A percentile compares a stretch with the other conserved stretches of the same genome.
Evolutionary conservation across 1,139 yeast species (phyloP).

Genomic region (Scheffersomyces titani): DNA sequence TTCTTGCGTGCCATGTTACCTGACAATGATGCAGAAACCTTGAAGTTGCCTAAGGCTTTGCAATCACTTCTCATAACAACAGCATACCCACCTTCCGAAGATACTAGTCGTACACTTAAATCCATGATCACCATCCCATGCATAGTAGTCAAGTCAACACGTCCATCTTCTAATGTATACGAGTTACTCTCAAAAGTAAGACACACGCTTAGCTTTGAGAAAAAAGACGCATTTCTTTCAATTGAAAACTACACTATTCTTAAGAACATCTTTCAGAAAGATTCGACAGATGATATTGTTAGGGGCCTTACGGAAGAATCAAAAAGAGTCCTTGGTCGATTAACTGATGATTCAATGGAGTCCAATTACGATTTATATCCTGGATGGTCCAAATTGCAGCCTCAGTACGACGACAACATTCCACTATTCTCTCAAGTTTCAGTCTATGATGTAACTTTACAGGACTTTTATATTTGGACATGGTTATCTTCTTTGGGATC

Average conservation of each 20-base stretch:
- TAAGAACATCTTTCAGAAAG: slow-evolving; percentile 69
- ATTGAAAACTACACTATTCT: slow-evolving; percentile 78
- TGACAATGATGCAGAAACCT: slow-evolving; percentile 55
- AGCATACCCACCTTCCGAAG: slow-evolving; percentile 61
- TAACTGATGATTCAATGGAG: slow-evolving; percentile 47
- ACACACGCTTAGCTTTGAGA: slow-evolving; percentile 67
- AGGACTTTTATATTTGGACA: slow-evolving; percentile 89
- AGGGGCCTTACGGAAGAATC: slow-evolving; percentile 75
- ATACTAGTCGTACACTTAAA: slow-evolving; percentile 32
- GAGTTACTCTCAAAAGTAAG: slow-evolving; percentile 58
- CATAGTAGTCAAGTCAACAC: slow-evolving; percentile 66
- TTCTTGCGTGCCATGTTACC: slow-evolving; percentile 82
- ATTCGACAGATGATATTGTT: slow-evolving; percentile 56
- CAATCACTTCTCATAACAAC: slow-evolving; percentile 63
- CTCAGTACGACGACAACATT: slow-evolving; percentile 28
- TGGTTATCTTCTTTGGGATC: slow-evolving; percentile 80
- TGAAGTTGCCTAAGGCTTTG: slow-evolving; percentile 63
- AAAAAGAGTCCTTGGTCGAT: slow-evolving; percentile 60
- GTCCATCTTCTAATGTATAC: slow-evolving; percentile 51
- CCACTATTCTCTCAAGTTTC: slow-evolving; percentile 51
- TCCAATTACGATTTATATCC: slow-evolving; percentile 42
- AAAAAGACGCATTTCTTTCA: slow-evolving; percentile 68
- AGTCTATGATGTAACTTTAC: slow-evolving; percentile 67
- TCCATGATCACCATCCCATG: slow-evolving; percentile 51
- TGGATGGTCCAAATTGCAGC: slow-evolving; percentile 42